Percentiles rank a stretch among this genome's conserved stretches.
Evolutionary conservation across 257 asterid species (phyloP).

Genomic region (Nicotiana obtusifolia): DNA sequence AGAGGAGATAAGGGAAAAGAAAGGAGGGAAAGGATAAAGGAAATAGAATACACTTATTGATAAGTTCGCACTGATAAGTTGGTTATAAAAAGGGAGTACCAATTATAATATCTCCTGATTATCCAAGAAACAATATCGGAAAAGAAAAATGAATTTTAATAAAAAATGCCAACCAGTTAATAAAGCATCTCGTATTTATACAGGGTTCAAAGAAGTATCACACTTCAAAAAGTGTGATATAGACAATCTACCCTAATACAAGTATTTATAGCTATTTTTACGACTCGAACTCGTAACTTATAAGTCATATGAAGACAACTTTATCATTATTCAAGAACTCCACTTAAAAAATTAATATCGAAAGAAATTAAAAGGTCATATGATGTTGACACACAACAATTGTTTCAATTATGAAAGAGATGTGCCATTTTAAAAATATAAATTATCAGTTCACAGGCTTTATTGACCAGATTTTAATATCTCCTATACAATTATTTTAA

Average conservation of each 20-base stretch:
- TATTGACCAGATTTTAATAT: neutral
- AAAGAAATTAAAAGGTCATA: neutral
- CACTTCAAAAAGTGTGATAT: too few relatives aligned
- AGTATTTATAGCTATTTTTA: fast-evolving
- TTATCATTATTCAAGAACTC: fast-evolving
- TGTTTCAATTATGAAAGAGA: neutral
- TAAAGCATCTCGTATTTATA: too few relatives aligned
- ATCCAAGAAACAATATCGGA: neutral
- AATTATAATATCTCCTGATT: neutral
- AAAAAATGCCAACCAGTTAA: too few relatives aligned
- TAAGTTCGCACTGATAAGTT: neutral
- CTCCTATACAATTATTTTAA: neutral
- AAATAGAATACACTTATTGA: too few relatives aligned
- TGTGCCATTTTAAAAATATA: neutral
- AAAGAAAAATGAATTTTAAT: neutral
- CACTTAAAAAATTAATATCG: too few relatives aligned
- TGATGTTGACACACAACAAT: neutral
- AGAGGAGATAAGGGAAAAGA: neutral
- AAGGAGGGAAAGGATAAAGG: too few relatives aligned
- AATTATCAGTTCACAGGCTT: neutral
- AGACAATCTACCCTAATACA: too few relatives aligned
- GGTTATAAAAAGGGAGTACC: neutral
- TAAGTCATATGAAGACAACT: too few relatives aligned
- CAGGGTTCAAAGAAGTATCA: fast-evolving
- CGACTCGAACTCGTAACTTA: too few relatives aligned